Conservation (phyloP, 345 rosid species). For the Gossypium longicalyx region DNA sequence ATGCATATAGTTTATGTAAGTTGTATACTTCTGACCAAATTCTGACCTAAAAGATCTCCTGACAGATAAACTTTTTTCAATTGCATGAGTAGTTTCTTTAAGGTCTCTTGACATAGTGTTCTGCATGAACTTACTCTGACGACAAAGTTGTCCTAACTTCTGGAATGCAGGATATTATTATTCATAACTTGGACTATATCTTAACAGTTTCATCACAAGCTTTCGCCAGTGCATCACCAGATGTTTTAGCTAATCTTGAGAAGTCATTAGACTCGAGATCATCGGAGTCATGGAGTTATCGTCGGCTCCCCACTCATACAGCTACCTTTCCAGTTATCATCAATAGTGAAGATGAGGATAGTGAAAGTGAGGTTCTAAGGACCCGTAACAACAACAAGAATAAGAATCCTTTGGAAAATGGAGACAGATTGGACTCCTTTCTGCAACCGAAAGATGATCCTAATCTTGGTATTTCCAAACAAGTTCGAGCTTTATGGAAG, state of each 20-base stretch:
- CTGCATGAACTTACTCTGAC: conserved; percentile 2
- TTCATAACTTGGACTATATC: conserved; percentile 85
- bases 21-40: not conserved
- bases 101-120: not conserved
- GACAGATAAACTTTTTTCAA: not conserved
- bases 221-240: conserved; percentile 64
- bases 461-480: conserved; percentile 43
- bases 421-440: conserved; percentile 51
- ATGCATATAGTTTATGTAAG: not conserved
- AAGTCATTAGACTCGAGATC: conserved; percentile 71
- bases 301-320: conserved; percentile 83
- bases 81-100: not conserved
- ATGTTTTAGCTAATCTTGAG: conserved; percentile 77
- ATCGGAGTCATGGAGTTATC: conserved; percentile 81
- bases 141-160: conserved; percentile 13
- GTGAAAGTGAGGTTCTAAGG: conserved; percentile 55
- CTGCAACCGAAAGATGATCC: conserved; percentile 53
- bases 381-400: conserved; percentile 48
- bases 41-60: not conserved
- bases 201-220: conserved; percentile 61
- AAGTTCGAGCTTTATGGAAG: conserved; percentile 74
- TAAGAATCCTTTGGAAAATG: conserved; percentile 21
- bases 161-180: conserved; percentile 66
- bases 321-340: conserved; percentile 75
- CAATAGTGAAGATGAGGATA: conserved; percentile 78